Percentiles rank a stretch among this genome's conserved stretches.
These are phyloP conservation scores for Solanum chilense DNA, from an alignment of 257 asterid species.

Conservation along the genomic window DNA sequence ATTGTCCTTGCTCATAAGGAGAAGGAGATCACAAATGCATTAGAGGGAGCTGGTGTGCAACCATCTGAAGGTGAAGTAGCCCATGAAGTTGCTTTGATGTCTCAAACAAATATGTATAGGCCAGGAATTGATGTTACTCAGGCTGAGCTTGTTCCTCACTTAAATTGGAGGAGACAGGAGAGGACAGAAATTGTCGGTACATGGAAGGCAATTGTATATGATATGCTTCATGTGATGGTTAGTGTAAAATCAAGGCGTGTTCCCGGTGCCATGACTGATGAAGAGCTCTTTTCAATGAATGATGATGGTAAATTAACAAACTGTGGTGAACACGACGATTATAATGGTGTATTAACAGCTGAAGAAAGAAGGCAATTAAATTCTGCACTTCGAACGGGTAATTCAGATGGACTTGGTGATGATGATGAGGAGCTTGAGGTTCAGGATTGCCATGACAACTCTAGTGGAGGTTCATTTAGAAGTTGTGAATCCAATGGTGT, in stretches of 20 bases:
- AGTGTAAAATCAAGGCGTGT: slow-evolving; percentile 98
- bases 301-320: slow-evolving; percentile 61
- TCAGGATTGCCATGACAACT: slow-evolving; percentile 59
- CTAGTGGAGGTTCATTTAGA: slow-evolving; percentile 53
- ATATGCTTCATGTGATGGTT: slow-evolving; percentile 91
- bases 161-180: slow-evolving; percentile 97
- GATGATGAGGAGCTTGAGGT: slow-evolving; percentile 71
- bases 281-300: slow-evolving; percentile 78
- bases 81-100: slow-evolving; percentile 94
- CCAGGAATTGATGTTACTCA: slow-evolving; percentile 98
- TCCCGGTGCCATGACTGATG: slow-evolving; percentile 99
- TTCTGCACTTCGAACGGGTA: slow-evolving; percentile 79
- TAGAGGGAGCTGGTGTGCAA: slow-evolving; percentile 91
- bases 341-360: slow-evolving; percentile 79
- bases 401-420: slow-evolving; percentile 51
- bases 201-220: slow-evolving; percentile 93
- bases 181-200: slow-evolving; percentile 88
- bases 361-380: slow-evolving; percentile 88
- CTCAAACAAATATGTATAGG: slow-evolving; percentile 96
- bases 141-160: slow-evolving; percentile 85
- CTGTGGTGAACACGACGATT: slow-evolving; percentile 45
- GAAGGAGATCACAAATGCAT: slow-evolving; percentile 81
- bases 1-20: slow-evolving; percentile 79
- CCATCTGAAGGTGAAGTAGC: slow-evolving; percentile 97
- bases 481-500: slow-evolving; percentile 66